phyloP scores from a whole-genome alignment of 2,329 filamentous ascomycete genomes.

The Colletotrichum liaoningense region DNA sequence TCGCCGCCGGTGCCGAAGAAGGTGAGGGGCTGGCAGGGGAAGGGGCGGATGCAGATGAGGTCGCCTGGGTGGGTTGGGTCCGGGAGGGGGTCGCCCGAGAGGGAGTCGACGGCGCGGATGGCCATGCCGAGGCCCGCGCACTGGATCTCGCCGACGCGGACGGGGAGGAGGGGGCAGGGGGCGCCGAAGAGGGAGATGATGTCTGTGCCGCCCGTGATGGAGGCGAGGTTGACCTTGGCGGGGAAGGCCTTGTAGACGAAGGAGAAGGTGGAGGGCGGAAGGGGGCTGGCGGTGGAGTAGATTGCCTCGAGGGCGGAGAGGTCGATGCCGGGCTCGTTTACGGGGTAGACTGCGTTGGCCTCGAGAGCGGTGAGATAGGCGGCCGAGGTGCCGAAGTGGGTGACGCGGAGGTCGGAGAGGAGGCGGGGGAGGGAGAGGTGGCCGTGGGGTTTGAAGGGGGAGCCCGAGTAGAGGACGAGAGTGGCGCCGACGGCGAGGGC shows the following conservation, averaged over 20 bases:
- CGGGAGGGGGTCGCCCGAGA: conserved; percentile 64
- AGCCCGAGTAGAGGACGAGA: conserved; percentile 90
- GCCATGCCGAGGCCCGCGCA: conserved; percentile 84
- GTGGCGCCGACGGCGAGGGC: conserved; percentile 86
- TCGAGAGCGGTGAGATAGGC: conserved; percentile 94
- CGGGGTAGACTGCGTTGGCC: conserved; percentile 75
- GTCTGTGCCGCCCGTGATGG: conserved; percentile 95
- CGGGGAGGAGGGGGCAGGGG: conserved; percentile 80
- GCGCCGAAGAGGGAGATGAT: conserved; percentile 96
- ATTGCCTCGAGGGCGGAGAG: conserved; percentile 81
- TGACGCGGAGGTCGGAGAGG: conserved; percentile 83
- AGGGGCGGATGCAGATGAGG: conserved; percentile 86
- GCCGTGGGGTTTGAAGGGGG: conserved; percentile 84
- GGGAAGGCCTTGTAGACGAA: conserved; percentile 92
- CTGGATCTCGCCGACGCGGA: conserved; percentile 80
- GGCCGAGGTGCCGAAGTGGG: conserved; percentile 94
- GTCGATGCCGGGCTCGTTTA: conserved; percentile 62
- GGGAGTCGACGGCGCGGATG: conserved; percentile 69
- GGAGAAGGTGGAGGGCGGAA: conserved; percentile 91
- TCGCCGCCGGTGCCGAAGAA: conserved; percentile 84
- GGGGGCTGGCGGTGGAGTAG: conserved; percentile 92
- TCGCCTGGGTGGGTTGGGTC: conserved; percentile 80
- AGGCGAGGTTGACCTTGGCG: conserved; percentile 82
- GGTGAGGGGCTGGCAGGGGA: conserved; percentile 89
- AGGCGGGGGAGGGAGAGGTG: conserved; percentile 85